Evolutionary conservation across 495 filamentous ascomycete genomes (phyloP).

Genomic region (Chlorociboria aeruginascens): DNA sequence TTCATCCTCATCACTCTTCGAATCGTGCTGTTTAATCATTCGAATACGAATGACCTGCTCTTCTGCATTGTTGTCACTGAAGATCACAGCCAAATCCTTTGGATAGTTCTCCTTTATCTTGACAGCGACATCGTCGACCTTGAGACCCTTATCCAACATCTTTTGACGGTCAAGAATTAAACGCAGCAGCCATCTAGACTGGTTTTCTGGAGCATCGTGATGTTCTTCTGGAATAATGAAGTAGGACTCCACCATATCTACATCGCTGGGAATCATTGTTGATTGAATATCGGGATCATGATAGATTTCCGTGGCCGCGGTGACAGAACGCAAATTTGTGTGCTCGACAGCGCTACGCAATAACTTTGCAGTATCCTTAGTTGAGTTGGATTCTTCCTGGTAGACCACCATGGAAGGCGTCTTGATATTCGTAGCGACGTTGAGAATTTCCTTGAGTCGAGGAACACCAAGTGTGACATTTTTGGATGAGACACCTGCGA

Average conservation of each 20-base stretch:
- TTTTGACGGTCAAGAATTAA: conserved; percentile 87
- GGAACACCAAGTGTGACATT: conserved; percentile 98
- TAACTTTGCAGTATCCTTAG: conserved; percentile 71
- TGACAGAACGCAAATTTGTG: conserved; percentile 86
- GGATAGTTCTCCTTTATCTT: conserved; percentile 79
- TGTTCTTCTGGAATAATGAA: conserved; percentile 87
- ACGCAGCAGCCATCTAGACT: conserved; percentile 91
- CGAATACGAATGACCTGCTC: conserved; percentile 90
- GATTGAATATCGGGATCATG: conserved; percentile 85
- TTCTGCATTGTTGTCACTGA: conserved; percentile 96
- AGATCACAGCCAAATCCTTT: conserved; percentile 84
- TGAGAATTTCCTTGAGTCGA: conserved; percentile 97
- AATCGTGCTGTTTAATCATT: conserved; percentile 53
- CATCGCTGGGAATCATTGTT: conserved; percentile 77
- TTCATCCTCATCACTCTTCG: conserved; percentile 66
- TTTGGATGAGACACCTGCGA: conserved; percentile 98
- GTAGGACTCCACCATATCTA: conserved; percentile 92
- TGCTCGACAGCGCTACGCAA: conserved; percentile 86
- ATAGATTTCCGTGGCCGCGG: conserved; percentile 86
- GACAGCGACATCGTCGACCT: conserved; percentile 82
- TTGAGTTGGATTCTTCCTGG: conserved; percentile 44
- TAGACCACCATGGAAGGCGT: conserved; percentile 97
- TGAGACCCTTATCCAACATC: conserved; percentile 87
- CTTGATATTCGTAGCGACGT: conserved; percentile 95
- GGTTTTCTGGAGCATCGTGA: conserved; percentile 53